phyloP scores from a whole-genome alignment of 2,329 filamentous ascomycete genomes.

The Pseudogymnoascus verrucosus region DNA sequence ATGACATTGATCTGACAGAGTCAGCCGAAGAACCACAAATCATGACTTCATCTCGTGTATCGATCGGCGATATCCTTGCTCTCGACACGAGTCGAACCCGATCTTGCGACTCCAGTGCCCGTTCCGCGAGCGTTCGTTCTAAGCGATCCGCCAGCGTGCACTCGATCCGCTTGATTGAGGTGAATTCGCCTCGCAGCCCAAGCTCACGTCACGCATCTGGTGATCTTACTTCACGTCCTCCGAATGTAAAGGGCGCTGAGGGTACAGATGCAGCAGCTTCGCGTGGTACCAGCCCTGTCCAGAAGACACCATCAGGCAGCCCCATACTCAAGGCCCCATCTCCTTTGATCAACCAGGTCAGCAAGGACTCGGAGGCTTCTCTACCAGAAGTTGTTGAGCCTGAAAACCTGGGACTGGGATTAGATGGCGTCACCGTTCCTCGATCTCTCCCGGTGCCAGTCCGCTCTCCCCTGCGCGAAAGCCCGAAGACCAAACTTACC shows the following conservation, averaged over 20 bases:
- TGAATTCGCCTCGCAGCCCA: constrained; percentile 22
- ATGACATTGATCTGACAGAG: constrained; percentile 19
- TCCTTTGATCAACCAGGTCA: not conserved
- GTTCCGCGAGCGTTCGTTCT: constrained; percentile 20
- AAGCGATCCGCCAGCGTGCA: constrained; percentile 22
- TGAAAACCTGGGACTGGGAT: not conserved
- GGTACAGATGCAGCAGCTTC: not conserved
- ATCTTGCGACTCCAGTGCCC: constrained; percentile 11
- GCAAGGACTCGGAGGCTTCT: not conserved
- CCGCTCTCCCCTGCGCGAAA: not conserved
- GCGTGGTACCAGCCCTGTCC: not conserved
- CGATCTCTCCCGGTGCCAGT: not conserved
- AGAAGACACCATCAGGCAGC: constrained; percentile 1
- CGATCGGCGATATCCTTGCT: constrained; percentile 22
- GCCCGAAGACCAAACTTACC: not conserved
- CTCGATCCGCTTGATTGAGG: constrained; percentile 28
- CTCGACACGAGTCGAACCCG: constrained; percentile 17
- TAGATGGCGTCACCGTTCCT: not conserved
- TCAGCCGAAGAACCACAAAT: constrained; percentile 27
- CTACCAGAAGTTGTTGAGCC: not conserved
- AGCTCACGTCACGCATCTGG: not conserved
- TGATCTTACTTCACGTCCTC: not conserved
- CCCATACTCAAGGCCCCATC: not conserved
- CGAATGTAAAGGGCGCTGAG: not conserved
- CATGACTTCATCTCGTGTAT: constrained; percentile 29